Evolutionary conservation across 257 asterid species (phyloP), one percentile per base, ranked within the genome.

Genomic region (Forsythia suspensa): DNA sequence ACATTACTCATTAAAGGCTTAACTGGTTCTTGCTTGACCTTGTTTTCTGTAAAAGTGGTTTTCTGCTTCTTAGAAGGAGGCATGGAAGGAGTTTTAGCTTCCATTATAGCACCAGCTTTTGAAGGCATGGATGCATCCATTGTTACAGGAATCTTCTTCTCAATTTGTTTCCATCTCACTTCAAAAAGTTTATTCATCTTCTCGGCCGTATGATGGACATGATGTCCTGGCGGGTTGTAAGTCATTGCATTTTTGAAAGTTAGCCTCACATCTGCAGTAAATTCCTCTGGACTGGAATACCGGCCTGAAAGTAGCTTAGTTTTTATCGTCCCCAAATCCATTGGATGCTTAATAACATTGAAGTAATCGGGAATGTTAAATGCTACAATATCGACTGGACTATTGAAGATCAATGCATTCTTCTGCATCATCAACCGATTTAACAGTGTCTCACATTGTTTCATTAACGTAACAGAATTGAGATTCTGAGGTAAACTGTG

Each of bases 251-350:
- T 92, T 74, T 76, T 79, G 77, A 92, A 91, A 40, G 96, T 91
- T 43, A 92, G 95, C 73, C 95, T 87, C 79, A 92, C 97, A 78
- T 94, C 97, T 4, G 88, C 90, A 46, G 96, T 94, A 83, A 92
- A 90, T 70, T 82, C 96, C 78, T 84, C 68, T 12, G 90, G 96
- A 73, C 79, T 86, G 46, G 80, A 79, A 84, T 94, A 94, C 79
- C 77, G 81, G 81, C 91, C 83, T 5, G 93, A 82, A 39, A 74
- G 83, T 59, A 94, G 80, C 84, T 91, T 92, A 38, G 70, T 78
- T 77, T 82, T 90, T 44, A 90, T 77, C 15, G 98, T 94, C 80
- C 98, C 96, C 70, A 94, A 87, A 87, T 94, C 98, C 98, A 94
- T 94, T 39, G 98, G 98, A 73, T 89, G 92, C 87, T 92, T 92